Percentiles rank a stretch among this genome's conserved stretches.
These are phyloP conservation scores for Neopestalotiopsis rosae DNA, from an alignment of 2,329 filamentous ascomycete genomes.

Conservation along the genomic window DNA sequence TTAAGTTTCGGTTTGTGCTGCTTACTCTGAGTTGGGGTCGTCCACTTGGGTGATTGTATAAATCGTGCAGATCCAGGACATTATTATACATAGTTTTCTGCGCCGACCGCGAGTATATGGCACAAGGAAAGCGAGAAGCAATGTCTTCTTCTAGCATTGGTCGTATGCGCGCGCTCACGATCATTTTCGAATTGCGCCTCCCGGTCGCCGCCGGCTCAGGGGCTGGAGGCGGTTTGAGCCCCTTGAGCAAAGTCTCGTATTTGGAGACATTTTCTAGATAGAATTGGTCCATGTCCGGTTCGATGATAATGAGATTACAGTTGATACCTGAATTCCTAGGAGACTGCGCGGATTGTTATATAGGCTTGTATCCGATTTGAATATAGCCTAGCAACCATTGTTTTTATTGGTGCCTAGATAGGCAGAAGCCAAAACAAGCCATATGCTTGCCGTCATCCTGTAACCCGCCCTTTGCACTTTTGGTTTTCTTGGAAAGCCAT, in stretches of 20 bases:
- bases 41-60: slow-evolving; percentile 38
- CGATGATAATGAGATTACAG: background rate
- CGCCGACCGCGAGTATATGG: slow-evolving; percentile 31
- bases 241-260: slow-evolving; percentile 34
- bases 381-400: background rate
- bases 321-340: background rate
- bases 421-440: background rate
- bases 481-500: too few species aligned
- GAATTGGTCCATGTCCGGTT: slow-evolving; percentile 38
- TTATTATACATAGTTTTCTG: slow-evolving; percentile 19
- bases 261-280: slow-evolving; percentile 35
- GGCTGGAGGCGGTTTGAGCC: slow-evolving; percentile 29
- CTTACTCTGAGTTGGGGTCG: slow-evolving; percentile 33
- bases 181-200: slow-evolving; percentile 32
- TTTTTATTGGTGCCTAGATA: background rate
- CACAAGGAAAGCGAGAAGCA: slow-evolving; percentile 33
- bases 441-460: too few species aligned
- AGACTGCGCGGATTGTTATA: background rate
- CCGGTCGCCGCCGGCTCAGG: slow-evolving; percentile 12
- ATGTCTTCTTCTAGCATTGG: slow-evolving; percentile 42
- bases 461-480: too few species aligned
- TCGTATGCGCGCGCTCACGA: slow-evolving; percentile 43
- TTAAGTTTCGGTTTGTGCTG: slow-evolving; percentile 23
- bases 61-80: slow-evolving; percentile 43
- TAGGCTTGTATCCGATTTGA: background rate